phyloP scores from a whole-genome alignment of 768 basidiomycete genomes.

The Tricholoma terreum region DNA sequence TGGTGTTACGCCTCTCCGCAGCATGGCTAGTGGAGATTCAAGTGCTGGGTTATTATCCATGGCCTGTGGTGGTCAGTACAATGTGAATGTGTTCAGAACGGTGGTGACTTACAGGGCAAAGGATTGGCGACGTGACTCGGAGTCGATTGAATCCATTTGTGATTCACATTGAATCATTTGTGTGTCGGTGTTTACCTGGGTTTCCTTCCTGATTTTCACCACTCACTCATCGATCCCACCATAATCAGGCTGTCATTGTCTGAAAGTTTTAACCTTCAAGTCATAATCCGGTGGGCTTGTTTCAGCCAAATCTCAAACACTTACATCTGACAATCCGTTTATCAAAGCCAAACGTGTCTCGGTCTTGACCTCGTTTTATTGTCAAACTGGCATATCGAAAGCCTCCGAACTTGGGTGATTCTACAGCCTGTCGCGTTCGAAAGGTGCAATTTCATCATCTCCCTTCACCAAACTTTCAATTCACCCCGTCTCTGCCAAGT shows the following conservation, averaged over 20 bases:
- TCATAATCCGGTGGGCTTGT: not conserved
- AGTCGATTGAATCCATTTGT: too few relatives aligned
- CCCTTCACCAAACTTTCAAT: not conserved
- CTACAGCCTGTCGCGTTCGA: conserved; percentile 6
- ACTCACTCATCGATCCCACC: too few relatives aligned
- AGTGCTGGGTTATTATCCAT: not conserved
- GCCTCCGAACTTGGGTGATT: not conserved
- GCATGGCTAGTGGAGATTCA: not conserved
- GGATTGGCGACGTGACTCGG: too few relatives aligned
- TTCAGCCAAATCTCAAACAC: not conserved
- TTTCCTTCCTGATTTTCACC: too few relatives aligned
- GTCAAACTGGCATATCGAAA: not conserved
- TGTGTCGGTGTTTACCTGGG: too few relatives aligned
- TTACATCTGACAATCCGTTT: not conserved
- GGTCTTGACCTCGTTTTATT: not conserved
- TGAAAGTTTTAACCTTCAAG: too few relatives aligned
- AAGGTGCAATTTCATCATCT: conserved; percentile 14
- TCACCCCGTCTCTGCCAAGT: conserved; percentile 11
- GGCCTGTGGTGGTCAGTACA: not conserved
- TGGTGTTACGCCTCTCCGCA: not conserved
- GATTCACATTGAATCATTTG: too few relatives aligned
- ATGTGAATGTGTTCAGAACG: too few relatives aligned
- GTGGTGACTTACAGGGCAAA: too few relatives aligned
- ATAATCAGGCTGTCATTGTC: too few relatives aligned
- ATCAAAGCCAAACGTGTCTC: not conserved